Conservation (phyloP, 495 filamentous ascomycete genomes). For the Penicillium egyptiacum region DNA sequence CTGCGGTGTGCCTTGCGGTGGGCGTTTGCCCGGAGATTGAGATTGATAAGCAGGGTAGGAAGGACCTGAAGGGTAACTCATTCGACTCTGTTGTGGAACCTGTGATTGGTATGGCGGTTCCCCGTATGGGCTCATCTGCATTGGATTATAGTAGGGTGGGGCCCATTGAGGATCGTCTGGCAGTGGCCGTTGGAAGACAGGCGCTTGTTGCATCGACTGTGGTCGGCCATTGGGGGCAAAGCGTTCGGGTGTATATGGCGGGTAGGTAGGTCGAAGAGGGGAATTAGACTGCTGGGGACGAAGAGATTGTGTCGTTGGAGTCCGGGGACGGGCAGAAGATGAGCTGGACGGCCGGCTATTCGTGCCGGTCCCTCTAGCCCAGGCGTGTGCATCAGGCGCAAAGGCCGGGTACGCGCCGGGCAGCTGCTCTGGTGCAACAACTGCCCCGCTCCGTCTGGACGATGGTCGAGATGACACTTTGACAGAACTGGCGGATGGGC, state of each 20-base stretch:
- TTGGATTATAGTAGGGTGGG: slow-evolving; percentile 41
- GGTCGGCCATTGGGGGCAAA: slow-evolving; percentile 31
- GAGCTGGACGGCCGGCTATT: slow-evolving; percentile 33
- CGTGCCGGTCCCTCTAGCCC: slow-evolving; percentile 22
- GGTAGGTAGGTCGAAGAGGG: slow-evolving; percentile 36
- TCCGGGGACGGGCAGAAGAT: slow-evolving; percentile 38
- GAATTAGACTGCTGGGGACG: slow-evolving; percentile 37
- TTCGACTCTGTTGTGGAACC: slow-evolving; percentile 28
- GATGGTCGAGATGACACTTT: slow-evolving; percentile 16
- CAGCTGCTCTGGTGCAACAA: slow-evolving; percentile 25
- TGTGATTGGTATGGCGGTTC: slow-evolving; percentile 30
- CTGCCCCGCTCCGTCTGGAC: slow-evolving; percentile 26
- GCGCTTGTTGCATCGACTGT: slow-evolving; percentile 29
- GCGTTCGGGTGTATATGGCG: slow-evolving; percentile 29
- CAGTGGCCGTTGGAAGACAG: slow-evolving; percentile 35
- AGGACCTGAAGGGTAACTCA: slow-evolving; percentile 22
- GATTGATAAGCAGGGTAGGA: slow-evolving; percentile 16
- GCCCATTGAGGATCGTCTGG: slow-evolving; percentile 51
- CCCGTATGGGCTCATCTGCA: slow-evolving; percentile 37
- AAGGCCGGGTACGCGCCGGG: slow-evolving; percentile 26
- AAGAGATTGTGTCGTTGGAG: slow-evolving; percentile 41
- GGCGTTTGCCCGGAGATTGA: slow-evolving; percentile 11
- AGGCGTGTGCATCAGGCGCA: slow-evolving; percentile 28
- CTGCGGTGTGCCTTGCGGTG: slow-evolving; percentile 11
- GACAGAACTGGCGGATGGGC: slow-evolving; percentile 11